Base-by-base conservation (phyloP, 345 rosid genomes). In the Lepidium sativum region DNA sequence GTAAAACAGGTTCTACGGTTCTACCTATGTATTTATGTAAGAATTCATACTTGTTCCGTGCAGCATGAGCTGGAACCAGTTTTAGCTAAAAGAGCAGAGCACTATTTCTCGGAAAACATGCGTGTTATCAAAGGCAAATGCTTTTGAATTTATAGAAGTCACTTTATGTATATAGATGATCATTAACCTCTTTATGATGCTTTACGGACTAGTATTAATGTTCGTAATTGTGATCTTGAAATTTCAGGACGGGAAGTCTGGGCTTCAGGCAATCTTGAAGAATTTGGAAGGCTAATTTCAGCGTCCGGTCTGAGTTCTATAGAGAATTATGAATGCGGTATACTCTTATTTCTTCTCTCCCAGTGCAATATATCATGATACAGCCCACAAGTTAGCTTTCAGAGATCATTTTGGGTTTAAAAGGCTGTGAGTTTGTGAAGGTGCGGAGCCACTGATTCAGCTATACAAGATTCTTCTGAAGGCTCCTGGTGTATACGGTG, bases 231-330 rank as follows among this genome's bases (percentile, higher is more conserved):
- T 69, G 42, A 40, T 58, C 8, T 4, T 50, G 44, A 49, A 48
- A 29, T 67, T 67, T 63, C 86, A 92, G 98, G 98, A 69, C 62
- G 80, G 54, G 85, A 87, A 65, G 88, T 90, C 50, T 90, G 99
- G 99, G 79, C 84, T 59, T 79, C 85, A 9, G 96, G 92, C 10
- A 69, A 84, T 49, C 49, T 86, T 73, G 72, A 81, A 73, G 81
- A 81, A 17, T 87, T 89, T 45, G 98, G 96, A 52, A 77, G 76
- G 70, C 85, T 92, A 49, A 80, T 92, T 47, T 86, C 98, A 67
- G 89, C 87, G 9, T 89, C 98, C 9, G 97, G 97, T 60, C 75
- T 84, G 73, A 92, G 98, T 81, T 92, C 96, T 27, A 92, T 87
- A 44, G 67, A 77, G 64, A 92, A 89, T 75, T 86, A 92, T 62